Base-by-base conservation (phyloP, 345 rosid genomes). In the Hypericum perforatum region DNA sequence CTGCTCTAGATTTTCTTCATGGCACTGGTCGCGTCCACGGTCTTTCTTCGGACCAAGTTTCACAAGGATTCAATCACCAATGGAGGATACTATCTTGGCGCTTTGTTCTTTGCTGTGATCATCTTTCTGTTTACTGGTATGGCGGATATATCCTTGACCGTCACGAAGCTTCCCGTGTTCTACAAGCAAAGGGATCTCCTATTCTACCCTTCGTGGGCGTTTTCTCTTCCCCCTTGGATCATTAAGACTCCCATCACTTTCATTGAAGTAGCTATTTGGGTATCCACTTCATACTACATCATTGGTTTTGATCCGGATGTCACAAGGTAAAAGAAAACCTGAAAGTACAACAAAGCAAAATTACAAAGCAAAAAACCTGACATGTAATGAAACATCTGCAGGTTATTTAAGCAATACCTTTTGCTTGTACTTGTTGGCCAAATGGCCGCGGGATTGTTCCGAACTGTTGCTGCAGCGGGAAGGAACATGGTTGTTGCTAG, bases 161-260 rank as follows among this genome's bases (percentile, higher is more conserved):
- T 90, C 41, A 74, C 69, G 37, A 90, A 77, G 67, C 97, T 90
- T 70, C 88, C 94, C 9, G 82, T 86, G 50, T 86, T 89, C 56
- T 89, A 76, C 81, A 89, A 86, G 68, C 94, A 86, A 70, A 71
- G 94, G 58, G 90, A 81, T 52, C 73, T 78, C 10, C 67, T 71
- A 13, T 89, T 86, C 78, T 86, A 62, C 69, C 95, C 97, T 39
- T 41, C 94, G 3, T 86, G 95, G 97, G 76, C 80, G 3, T 86
- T 78, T 70, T 72, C 90, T 63, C 55, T 89, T 43, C 95, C 97
- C 6, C 37, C 84, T 39, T 89, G 97, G 95, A 76, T 89, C 56
- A 74, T 86, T 41, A 79, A 86, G 68, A 78, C 81, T 49, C 95
- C 97, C 6, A 58, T 83, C 51, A 57, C 88, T 37, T 66, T 86